phyloP scores from a whole-genome alignment of 768 basidiomycete species.

The Leucogyrophana mollusca region DNA sequence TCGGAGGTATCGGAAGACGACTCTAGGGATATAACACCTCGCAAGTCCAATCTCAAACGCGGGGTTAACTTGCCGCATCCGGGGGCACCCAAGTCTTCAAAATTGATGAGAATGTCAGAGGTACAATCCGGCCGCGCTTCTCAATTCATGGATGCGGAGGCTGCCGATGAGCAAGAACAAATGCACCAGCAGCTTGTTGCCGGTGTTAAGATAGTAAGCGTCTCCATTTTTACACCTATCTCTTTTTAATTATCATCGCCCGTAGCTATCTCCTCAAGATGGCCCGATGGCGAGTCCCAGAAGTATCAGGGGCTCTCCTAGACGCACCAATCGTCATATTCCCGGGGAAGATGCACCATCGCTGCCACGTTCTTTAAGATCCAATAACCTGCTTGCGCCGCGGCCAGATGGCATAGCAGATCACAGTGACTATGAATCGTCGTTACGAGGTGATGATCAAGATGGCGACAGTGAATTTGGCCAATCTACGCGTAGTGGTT shows the following conservation, averaged over 20 bases:
- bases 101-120: conserved; percentile 37
- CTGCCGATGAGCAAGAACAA: conserved; percentile 78
- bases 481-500: conserved; percentile 40
- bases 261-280: conserved; percentile 62
- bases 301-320: conserved; percentile 68
- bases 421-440: conserved; percentile 41
- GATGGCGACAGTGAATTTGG: conserved; percentile 60
- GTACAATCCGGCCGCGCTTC: conserved; percentile 58
- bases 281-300: conserved; percentile 63
- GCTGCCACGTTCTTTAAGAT: conserved; percentile 37
- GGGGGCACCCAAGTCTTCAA: conserved; percentile 25
- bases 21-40: conserved; percentile 56
- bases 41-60: conserved; percentile 47
- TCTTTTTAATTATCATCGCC: conserved; percentile 12
- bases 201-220: conserved; percentile 67
- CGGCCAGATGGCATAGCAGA: conserved; percentile 42
- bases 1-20: conserved; percentile 44
- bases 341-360: conserved; percentile 39
- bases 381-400: conserved; percentile 42
- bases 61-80: conserved; percentile 28
- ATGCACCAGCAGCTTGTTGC: conserved; percentile 82
- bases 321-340: conserved; percentile 42
- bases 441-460: conserved; percentile 43
- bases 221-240: background rate
- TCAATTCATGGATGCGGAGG: conserved; percentile 90